A percentile compares a stretch with the other conserved stretches of the same genome.
These are phyloP conservation scores for Psilocybe subaeruginosa DNA, from an alignment of 768 basidiomycete genomes.

Conservation along the genomic window DNA sequence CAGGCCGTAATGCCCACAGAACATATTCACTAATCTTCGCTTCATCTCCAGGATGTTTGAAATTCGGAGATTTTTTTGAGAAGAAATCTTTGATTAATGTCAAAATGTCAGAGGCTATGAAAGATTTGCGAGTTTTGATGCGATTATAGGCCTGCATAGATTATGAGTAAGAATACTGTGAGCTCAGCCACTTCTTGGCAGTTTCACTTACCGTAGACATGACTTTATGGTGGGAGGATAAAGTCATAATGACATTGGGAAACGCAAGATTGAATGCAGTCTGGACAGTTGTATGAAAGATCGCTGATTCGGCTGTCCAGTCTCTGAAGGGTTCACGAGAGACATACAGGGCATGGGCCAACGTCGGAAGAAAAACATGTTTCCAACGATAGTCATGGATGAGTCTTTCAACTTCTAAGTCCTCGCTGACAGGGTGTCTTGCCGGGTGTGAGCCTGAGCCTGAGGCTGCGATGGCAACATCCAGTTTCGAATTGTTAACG, in stretches of 20 bases:
- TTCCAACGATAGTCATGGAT: constrained; percentile 17
- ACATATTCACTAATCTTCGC: constrained; percentile 9
- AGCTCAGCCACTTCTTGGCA: too few species aligned
- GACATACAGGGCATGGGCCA: constrained; percentile 22
- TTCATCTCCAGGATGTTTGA: background rate
- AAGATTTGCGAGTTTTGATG: constrained; percentile 10
- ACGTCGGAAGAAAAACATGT: constrained; percentile 19
- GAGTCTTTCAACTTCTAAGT: background rate
- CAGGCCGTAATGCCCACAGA: constrained; percentile 6
- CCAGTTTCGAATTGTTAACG: too few species aligned
- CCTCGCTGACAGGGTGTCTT: background rate
- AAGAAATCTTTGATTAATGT: constrained; percentile 8
- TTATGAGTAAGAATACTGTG: background rate
- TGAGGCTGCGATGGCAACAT: too few species aligned
- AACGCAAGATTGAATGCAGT: constrained; percentile 14
- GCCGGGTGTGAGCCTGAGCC: background rate
- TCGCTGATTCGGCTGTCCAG: constrained; percentile 6
- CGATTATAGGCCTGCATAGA: constrained; percentile 3
- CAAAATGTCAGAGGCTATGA: constrained; percentile 7
- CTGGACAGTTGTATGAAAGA: constrained; percentile 16
- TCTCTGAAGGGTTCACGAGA: constrained; percentile 21
- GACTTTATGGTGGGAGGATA: constrained; percentile 1
- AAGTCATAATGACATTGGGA: constrained; percentile 11
- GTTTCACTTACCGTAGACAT: background rate
- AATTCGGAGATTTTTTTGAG: constrained; percentile 1